Base-by-base conservation (phyloP, 1,284 basidiomycete genomes). In the Puccinia hordei region DNA sequence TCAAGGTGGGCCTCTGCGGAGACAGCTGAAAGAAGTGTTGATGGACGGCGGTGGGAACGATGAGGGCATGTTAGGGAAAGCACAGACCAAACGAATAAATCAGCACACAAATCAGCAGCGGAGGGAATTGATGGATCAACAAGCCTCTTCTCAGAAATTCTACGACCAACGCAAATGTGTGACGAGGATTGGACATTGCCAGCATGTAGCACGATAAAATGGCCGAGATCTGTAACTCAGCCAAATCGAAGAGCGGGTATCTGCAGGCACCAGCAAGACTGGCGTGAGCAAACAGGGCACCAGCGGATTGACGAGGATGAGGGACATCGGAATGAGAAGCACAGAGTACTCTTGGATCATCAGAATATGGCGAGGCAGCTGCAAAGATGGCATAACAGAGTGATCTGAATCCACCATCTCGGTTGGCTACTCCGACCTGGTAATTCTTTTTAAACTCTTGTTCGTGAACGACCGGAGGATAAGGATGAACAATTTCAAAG, bases 311-410 rank as follows among this genome's bases (percentile, higher is more conserved):
- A 46, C 55, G 77, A 55, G 33, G 57, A 35, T 44, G 41, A 19
- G 22, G 33, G 33, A 17, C 38, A 38, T 80, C 57, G 27, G 41
- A 41, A 12, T 65, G 46, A n/a, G 49, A 10, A 27, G 35, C 17
- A 38, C 53, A 73, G 24, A 80, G 69, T 8, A 80, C 77, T 27
- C 77, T 55, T 27, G 66, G 53, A 35, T 80, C 77, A 24, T 30
- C 49, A 22, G 41, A 51, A 55, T 61, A 55, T n/a, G 41, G 68
- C 24, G 77, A 72, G 38, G 68, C 77, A 24, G 55, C 69, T 10
- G 77, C 77, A 38, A 80, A 80, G 33, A 80, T 65, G 4, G 69
- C 68, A 53, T 61, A 80, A 30, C 77, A 80, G 35, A 80, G 57
- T 9, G 6, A 38, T 24, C 27, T 33, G 41, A 80, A 80, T 19